Evolutionary conservation across 129 eudicot species (phyloP), one percentile per base, ranked within the genome.

Genomic region (Escallonia herrerae): DNA sequence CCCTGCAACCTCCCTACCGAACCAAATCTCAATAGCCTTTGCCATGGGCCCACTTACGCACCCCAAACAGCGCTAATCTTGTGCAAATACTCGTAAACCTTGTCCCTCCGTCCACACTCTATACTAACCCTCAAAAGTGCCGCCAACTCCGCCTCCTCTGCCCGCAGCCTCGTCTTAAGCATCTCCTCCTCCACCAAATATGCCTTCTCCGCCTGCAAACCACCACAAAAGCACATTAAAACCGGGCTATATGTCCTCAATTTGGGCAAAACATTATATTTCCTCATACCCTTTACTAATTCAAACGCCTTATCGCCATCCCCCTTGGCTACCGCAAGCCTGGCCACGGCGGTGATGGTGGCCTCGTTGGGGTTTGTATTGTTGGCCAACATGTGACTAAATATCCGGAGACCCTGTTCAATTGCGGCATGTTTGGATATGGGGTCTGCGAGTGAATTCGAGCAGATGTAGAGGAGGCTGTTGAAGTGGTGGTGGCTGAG

Each of bases 11-110:
- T 74, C 80, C 11, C 84, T 84, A 33, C 64, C 48, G 64, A 94
- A 94, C 99, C 99, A 94, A 58, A 50, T 62, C 73, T 78, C 82
- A 43, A 89, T 62, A 59, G 78, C 63, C 72, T 59, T 75, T 6
- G 74, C 80, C 12, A 81, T 82, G 6, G 80, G 72, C 57, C 78
- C 93, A 43, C 74, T 68, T 43, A 86, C 85, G 56, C 81, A 79
- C 43, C 90, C 66, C 56, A 86, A 66, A 12, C 60, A 68, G 44
- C 10, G 63, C 97, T 94, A 72, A 94, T 51, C 87, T 94, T 89
- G 52, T 86, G 93, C 83, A 94, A 63, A 83, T 94, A 94, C 73
- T 82, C 93, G 64, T 94, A 94, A 64, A 89, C 97, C 76, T 73
- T 94, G 43, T 72, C 72, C 55, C 54, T 85, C 67, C 74, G 72